Percentiles rank a stretch among this genome's conserved stretches.
phyloP scores from a whole-genome alignment of 176 grass and related monocot species.

The Zizania latifolia region DNA sequence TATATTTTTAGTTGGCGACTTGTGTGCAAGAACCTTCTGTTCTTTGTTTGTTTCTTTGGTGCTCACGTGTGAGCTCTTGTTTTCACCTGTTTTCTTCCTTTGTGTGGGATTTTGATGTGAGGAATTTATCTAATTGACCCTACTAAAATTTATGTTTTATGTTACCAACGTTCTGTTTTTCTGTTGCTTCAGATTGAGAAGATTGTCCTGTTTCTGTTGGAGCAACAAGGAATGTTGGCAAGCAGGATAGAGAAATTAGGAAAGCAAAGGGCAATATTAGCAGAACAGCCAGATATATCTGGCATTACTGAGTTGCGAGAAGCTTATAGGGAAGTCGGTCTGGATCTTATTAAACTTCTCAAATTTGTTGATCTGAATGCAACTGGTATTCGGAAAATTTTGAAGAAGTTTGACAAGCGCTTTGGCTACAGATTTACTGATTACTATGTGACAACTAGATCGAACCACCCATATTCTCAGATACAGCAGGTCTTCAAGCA shows the following conservation, averaged over 20 bases:
- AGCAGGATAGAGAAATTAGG: constrained; percentile 86
- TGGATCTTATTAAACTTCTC: constrained; percentile 92
- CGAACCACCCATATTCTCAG: constrained; percentile 98
- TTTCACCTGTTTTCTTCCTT: neutral
- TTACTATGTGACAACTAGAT: constrained; percentile 92
- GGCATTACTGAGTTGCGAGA: constrained; percentile 69
- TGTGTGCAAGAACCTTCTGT: neutral
- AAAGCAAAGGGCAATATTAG: constrained; percentile 60
- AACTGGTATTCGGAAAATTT: constrained; percentile 91
- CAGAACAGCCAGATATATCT: constrained; percentile 90
- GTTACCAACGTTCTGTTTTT: neutral
- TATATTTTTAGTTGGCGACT: neutral
- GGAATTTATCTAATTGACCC: neutral
- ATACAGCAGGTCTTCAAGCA: constrained; percentile 98
- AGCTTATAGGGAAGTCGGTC: constrained; percentile 79
- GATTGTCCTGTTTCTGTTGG: constrained; percentile 87
- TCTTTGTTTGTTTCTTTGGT: neutral
- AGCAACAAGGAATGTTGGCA: constrained; percentile 89
- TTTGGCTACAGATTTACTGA: constrained; percentile 97
- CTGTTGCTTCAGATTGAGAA: constrained; percentile 74
- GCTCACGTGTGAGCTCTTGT: neutral
- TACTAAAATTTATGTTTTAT: neutral
- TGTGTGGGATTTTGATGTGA: neutral
- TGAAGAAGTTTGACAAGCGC: constrained; percentile 99
- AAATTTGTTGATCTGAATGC: constrained; percentile 98